phyloP scores from a whole-genome alignment of 2,329 filamentous ascomycete genomes.

The Monosporascus sp. region DNA sequence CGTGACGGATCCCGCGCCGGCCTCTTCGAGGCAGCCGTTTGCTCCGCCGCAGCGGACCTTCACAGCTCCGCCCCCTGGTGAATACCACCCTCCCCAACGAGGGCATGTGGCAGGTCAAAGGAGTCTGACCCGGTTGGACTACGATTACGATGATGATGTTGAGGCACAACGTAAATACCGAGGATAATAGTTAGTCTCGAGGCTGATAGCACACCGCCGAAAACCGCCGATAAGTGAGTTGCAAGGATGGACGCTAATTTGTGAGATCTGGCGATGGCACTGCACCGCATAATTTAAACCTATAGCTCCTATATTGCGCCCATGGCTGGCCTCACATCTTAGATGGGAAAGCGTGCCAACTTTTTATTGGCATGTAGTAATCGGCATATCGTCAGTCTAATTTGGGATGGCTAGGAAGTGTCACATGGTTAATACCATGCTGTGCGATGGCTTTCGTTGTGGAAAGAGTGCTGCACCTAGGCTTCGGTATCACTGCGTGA shows the following conservation, averaged over 20 bases:
- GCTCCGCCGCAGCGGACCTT: slow-evolving; percentile 39
- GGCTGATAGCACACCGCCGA: too few species aligned
- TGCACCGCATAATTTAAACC: background rate
- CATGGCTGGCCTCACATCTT: too few species aligned
- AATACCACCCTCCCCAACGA: slow-evolving; percentile 23
- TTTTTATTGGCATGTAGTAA: too few species aligned
- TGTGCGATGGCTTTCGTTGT: too few species aligned
- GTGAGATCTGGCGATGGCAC: background rate
- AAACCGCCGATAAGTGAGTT: too few species aligned
- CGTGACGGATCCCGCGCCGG: slow-evolving; percentile 32
- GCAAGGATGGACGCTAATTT: background rate
- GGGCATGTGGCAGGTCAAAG: slow-evolving; percentile 22
- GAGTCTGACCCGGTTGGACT: slow-evolving; percentile 16
- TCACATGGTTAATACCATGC: too few species aligned
- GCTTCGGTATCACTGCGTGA: too few species aligned
- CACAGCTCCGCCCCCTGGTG: slow-evolving; percentile 34
- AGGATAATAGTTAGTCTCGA: slow-evolving; percentile 14
- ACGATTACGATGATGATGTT: slow-evolving; percentile 25
- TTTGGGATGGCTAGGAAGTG: too few species aligned
- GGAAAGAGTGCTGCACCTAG: too few species aligned
- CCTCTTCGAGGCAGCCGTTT: slow-evolving; percentile 24
- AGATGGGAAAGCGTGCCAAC: too few species aligned
- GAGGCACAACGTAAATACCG: slow-evolving; percentile 17
- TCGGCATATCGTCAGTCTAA: too few species aligned
- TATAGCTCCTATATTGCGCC: too few species aligned